phyloP scores from a whole-genome alignment of 2,329 filamentous ascomycete genomes.

The Colletotrichum sp. region DNA sequence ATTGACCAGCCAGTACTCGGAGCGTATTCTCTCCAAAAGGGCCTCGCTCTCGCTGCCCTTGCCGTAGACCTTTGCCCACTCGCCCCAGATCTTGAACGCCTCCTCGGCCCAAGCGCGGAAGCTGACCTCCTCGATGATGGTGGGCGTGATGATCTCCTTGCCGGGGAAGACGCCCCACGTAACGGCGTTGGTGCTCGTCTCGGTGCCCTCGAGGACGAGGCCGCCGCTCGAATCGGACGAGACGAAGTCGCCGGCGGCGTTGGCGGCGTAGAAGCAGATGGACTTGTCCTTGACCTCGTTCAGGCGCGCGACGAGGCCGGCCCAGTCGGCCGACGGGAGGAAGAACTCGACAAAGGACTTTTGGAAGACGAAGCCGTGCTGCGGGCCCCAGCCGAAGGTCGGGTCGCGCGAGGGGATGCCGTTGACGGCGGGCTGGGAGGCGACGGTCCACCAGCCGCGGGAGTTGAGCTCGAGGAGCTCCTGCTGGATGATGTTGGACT shows the following conservation, averaged over 20 bases:
- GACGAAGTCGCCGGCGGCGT: conserved; percentile 77
- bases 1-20: conserved; percentile 88
- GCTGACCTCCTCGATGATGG: conserved; percentile 94
- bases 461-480: conserved; percentile 78
- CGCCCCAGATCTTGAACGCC: conserved; percentile 92
- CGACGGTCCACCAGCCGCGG: conserved; percentile 94
- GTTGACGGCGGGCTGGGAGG: conserved; percentile 93
- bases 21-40: conserved; percentile 70
- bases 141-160: conserved; percentile 95
- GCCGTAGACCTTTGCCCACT: conserved; percentile 92
- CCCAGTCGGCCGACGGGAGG: conserved; percentile 77
- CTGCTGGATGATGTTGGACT: conserved; percentile 81
- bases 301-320: conserved; percentile 56
- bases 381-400: conserved; percentile 92
- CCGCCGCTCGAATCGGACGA: conserved; percentile 64
- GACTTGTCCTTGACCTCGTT: conserved; percentile 64
- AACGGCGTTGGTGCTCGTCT: conserved; percentile 82
- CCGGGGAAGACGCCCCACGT: conserved; percentile 96
- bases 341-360: conserved; percentile 99
- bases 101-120: conserved; percentile 96
- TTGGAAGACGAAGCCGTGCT: conserved; percentile 94
- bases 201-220: conserved; percentile 32
- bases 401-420: conserved; percentile 77
- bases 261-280: conserved; percentile 88
- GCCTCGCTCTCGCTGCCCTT: conserved; percentile 72